These are phyloP conservation scores for Vachellia collinsii DNA, from an alignment of 306 rosid genomes.

Conservation along the genomic window DNA sequence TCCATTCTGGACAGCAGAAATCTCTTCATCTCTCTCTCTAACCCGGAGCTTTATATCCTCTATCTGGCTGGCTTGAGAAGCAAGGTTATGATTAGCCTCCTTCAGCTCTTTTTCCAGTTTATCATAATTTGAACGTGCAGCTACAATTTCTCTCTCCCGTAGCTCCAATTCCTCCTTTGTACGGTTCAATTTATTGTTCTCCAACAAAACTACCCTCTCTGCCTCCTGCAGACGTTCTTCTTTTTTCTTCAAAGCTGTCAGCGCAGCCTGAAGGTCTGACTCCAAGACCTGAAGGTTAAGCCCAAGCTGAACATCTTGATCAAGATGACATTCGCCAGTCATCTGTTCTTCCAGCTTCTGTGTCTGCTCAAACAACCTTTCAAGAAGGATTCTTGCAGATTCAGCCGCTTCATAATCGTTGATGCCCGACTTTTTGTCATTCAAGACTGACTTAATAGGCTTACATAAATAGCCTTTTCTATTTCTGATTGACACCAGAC, in stretches of 20 bases:
- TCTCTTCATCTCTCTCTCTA: slow-evolving; percentile 56
- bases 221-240: slow-evolving; percentile 81
- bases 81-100: slow-evolving; percentile 57
- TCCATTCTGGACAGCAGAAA: slow-evolving; percentile 41
- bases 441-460: slow-evolving; percentile 53
- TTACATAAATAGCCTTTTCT: slow-evolving; percentile 40
- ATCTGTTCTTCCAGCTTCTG: slow-evolving; percentile 72
- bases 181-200: slow-evolving; percentile 54
- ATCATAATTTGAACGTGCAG: slow-evolving; percentile 58
- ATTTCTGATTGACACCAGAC: slow-evolving; percentile 31
- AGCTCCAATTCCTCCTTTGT: slow-evolving; percentile 75
- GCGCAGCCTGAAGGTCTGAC: slow-evolving; percentile 72
- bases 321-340: slow-evolving; percentile 41
- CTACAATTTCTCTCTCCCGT: slow-evolving; percentile 68
- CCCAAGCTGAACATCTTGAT: slow-evolving; percentile 50
- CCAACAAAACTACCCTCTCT: slow-evolving; percentile 63
- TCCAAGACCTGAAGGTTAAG: slow-evolving; percentile 66
- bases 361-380: slow-evolving; percentile 80
- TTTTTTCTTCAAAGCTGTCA: slow-evolving; percentile 65
- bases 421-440: slow-evolving; percentile 45
- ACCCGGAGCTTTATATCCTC: slow-evolving; percentile 68
- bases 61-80: slow-evolving; percentile 67
- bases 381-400: slow-evolving; percentile 79
- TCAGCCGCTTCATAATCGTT: slow-evolving; percentile 66
- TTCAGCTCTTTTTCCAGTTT: slow-evolving; percentile 67